phyloP scores from a whole-genome alignment of 2,329 filamentous ascomycete species.

The Verticillium alfalfae region DNA sequence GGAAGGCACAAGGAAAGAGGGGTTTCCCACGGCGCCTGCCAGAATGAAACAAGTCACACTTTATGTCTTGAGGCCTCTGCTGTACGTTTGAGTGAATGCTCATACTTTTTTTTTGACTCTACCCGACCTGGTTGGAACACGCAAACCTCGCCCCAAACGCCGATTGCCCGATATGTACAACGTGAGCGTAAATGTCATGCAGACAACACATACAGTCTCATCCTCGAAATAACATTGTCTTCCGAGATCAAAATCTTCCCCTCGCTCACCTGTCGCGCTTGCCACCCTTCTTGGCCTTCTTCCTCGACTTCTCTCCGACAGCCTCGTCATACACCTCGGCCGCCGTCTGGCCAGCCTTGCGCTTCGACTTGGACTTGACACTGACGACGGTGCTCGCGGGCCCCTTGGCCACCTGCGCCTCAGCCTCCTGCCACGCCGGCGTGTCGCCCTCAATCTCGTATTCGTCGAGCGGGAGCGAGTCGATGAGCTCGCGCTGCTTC shows the following conservation, averaged over 20 bases:
- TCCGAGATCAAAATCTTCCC: neutral
- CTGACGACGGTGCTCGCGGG: slow-evolving; percentile 64
- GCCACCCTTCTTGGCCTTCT: slow-evolving; percentile 31
- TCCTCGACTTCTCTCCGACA: slow-evolving; percentile 52
- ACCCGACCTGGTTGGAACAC: neutral
- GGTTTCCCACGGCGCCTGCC: too few species aligned
- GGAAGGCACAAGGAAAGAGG: neutral
- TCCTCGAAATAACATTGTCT: neutral
- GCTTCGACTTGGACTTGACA: slow-evolving; percentile 74
- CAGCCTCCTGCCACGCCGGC: slow-evolving; percentile 62
- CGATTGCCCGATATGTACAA: neutral
- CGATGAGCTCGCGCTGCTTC: slow-evolving; percentile 83
- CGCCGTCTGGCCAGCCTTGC: slow-evolving; percentile 61
- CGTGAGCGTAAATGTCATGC: neutral
- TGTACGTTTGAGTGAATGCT: neutral
- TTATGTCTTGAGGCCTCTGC: too few species aligned
- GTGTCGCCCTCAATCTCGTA: slow-evolving; percentile 61
- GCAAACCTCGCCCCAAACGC: neutral
- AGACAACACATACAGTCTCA: neutral
- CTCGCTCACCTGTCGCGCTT: slow-evolving; percentile 3
- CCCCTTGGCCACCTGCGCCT: slow-evolving; percentile 65
- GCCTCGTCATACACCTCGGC: slow-evolving; percentile 58
- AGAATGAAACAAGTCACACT: neutral
- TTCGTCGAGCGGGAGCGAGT: slow-evolving; percentile 81
- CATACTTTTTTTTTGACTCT: neutral